Conservation (phyloP, 495 filamentous ascomycete genomes). For the Hypoxylon subgilvum region DNA sequence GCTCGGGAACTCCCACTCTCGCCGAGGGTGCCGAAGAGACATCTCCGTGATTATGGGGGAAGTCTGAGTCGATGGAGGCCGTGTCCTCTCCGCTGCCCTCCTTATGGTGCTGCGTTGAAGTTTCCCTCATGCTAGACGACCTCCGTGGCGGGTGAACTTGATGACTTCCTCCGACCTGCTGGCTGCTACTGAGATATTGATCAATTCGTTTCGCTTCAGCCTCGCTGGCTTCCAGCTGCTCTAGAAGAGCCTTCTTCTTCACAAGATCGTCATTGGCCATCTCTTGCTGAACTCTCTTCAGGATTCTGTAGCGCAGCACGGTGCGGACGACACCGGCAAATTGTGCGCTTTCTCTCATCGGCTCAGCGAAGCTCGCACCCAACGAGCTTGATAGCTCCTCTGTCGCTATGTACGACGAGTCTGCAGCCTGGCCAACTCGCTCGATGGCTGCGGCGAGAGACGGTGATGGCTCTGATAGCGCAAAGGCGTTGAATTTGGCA, state of each 20-base stretch:
- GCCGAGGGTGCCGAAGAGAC: constrained; percentile 64
- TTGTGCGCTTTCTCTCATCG: constrained; percentile 95
- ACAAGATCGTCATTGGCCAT: constrained; percentile 91
- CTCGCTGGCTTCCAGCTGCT: constrained; percentile 86
- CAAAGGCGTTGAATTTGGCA: constrained; percentile 95
- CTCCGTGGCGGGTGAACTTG: constrained; percentile 62
- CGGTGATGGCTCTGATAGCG: constrained; percentile 84
- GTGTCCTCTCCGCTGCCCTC: constrained; percentile 68
- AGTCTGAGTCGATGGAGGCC: constrained; percentile 89
- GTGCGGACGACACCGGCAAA: constrained; percentile 92
- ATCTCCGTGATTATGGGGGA: constrained; percentile 86
- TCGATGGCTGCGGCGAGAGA: constrained; percentile 93
- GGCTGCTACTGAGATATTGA: constrained; percentile 78
- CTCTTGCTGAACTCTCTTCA: constrained; percentile 95
- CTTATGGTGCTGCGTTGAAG: constrained; percentile 55
- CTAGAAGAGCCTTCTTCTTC: constrained; percentile 79
- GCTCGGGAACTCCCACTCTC: constrained; percentile 60
- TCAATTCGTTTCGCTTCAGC: constrained; percentile 90
- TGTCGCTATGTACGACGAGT: constrained; percentile 94
- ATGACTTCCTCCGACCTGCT: constrained; percentile 49
- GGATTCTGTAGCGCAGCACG: constrained; percentile 82
- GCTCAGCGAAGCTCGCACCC: constrained; percentile 90
- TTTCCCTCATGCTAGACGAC: constrained; percentile 63
- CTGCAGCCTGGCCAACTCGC: constrained; percentile 89
- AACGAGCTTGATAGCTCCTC: constrained; percentile 84